Percentiles rank a stretch among this genome's conserved stretches.
phyloP scores from a whole-genome alignment of 2,329 filamentous ascomycete genomes.

The Exophiala alcalophila region DNA sequence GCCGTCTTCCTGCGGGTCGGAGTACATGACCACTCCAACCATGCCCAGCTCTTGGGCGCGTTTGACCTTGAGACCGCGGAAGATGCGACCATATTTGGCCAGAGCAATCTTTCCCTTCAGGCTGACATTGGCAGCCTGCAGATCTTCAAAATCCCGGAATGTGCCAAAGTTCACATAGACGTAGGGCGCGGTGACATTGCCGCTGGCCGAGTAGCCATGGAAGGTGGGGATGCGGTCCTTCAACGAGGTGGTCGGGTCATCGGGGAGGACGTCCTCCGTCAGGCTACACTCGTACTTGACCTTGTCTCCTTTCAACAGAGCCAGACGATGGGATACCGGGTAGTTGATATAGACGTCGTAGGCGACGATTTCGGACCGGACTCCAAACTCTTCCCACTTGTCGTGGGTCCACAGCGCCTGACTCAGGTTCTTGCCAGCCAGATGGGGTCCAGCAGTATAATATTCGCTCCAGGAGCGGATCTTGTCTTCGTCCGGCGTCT shows the following conservation, averaged over 20 bases:
- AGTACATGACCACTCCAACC: conserved; percentile 80
- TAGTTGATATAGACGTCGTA: conserved; percentile 81
- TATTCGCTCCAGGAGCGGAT: conserved; percentile 72
- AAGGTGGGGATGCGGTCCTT: conserved; percentile 78
- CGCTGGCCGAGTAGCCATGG: conserved; percentile 89
- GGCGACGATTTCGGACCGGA: conserved; percentile 57
- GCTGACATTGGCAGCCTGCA: conserved; percentile 69
- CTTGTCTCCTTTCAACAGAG: conserved; percentile 57
- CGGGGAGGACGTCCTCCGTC: conserved; percentile 77
- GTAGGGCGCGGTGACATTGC: conserved; percentile 83
- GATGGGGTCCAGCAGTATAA: conserved; percentile 71
- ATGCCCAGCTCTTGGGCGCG: conserved; percentile 87
- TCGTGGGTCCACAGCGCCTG: conserved; percentile 75
- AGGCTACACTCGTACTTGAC: conserved; percentile 76
- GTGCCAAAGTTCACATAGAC: conserved; percentile 92
- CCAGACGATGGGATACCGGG: conserved; percentile 67
- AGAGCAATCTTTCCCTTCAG: conserved; percentile 83
- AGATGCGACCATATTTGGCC: conserved; percentile 79
- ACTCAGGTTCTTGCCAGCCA: conserved; percentile 74
- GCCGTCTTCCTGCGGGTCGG: conserved; percentile 85
- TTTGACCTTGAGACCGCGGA: conserved; percentile 89
- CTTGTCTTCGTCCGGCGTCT: conserved; percentile 54
- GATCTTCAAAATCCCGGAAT: conserved; percentile 78
- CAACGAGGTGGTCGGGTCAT: conserved; percentile 75
- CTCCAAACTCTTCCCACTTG: conserved; percentile 68